Evolutionary conservation across 176 grass and related monocot species (phyloP), one percentile per base, ranked within the genome.

Genomic region (Aechmea fasciata): DNA sequence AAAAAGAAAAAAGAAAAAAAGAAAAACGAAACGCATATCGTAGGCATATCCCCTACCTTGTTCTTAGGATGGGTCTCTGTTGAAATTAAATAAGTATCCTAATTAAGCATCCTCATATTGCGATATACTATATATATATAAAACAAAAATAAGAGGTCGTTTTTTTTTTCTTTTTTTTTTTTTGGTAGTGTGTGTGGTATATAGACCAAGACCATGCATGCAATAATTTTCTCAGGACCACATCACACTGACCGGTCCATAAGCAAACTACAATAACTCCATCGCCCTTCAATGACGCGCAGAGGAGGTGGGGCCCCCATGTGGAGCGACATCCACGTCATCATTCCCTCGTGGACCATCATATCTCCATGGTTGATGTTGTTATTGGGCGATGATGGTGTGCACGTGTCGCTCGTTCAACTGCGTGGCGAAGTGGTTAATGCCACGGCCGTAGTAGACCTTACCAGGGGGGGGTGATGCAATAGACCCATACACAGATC

Each of bases 351-450:
- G 55, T 15, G 33, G 47, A 15, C 65, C 65, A 66, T 48, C 17
- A 47, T 48, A 48, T 19, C 55, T 2, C 55, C 55, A 9, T 61
- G 14, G 55, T 22, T 19, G 70, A 25, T 72, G 70, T 19, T 72
- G 52, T 72, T 72, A 72, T 72, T 72, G 70, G 70, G 52, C 52
- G 33, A 72, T 72, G 70, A 71, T 71, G 68, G 23, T 47, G 25
- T 52, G 47, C 25, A 11, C 70, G 52, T 72, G 70, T 41, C 70
- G 19, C 18, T 11, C 52, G 20, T 28, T 59, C 52, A 47, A 72
- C 19, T 55, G 70, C 24, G 22, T 26, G 5, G 3, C 11, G 69
- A 57, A 55, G 24, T 33, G 19, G 50, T 57, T 57, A 13, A 72
- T 72, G 70, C 70, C 70, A 61, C 11, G 33, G 28, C 26, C 50